A percentile compares a stretch with the other conserved stretches of the same genome.
Conservation (phyloP, 192 early-diverging fungal species). For the Linderina pennispora region DNA sequence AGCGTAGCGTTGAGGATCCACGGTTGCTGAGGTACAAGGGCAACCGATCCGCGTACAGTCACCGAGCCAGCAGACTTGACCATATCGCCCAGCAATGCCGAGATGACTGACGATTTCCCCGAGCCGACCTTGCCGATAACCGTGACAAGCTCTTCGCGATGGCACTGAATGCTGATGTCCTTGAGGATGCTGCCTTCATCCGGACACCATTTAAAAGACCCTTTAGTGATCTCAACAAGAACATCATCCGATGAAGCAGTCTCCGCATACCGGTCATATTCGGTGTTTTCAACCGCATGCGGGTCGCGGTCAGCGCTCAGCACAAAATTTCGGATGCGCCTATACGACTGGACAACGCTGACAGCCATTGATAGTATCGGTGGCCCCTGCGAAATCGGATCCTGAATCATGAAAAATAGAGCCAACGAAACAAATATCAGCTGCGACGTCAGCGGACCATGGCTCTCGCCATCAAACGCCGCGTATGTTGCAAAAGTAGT, state of each 20-base stretch:
- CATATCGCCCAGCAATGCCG: conserved; percentile 58
- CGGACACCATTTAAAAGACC: too few relatives aligned
- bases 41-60: conserved; percentile 25
- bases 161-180: conserved; percentile 36
- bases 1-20: conserved; percentile 67
- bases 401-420: conserved; percentile 84
- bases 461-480: conserved; percentile 47
- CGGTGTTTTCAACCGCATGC: conserved; percentile 49
- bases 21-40: conserved; percentile 57
- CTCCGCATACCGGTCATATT: too few relatives aligned
- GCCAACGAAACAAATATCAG: conserved; percentile 83
- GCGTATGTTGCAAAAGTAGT: conserved; percentile 75
- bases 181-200: too few relatives aligned
- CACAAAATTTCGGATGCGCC: conserved; percentile 71
- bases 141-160: conserved; percentile 49
- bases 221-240: too few relatives aligned
- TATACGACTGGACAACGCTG: conserved; percentile 76
- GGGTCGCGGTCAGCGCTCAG: conserved; percentile 70
- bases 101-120: conserved; percentile 61
- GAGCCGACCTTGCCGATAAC: conserved; percentile 59
- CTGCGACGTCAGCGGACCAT: conserved; percentile 51
- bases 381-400: conserved; percentile 80
- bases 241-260: too few relatives aligned
- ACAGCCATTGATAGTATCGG: conserved; percentile 67
- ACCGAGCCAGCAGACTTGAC: conserved; percentile 25